Evolutionary conservation across 2,329 filamentous ascomycete genomes (phyloP).

Genomic region (Curvularia sp.): DNA sequence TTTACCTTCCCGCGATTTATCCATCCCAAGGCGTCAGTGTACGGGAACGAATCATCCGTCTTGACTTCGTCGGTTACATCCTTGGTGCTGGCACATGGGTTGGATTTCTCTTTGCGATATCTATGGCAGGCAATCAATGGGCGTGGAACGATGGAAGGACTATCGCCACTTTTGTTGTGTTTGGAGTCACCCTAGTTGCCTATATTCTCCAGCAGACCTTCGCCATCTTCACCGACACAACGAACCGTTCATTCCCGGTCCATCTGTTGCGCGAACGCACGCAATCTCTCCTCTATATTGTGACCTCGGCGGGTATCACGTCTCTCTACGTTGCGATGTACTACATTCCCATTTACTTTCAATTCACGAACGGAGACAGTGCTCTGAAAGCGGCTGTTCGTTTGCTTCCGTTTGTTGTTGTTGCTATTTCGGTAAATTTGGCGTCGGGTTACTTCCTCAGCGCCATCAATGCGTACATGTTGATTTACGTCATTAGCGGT

Average conservation of each 20-base stretch:
- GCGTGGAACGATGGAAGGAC: not conserved
- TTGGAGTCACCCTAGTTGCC: not conserved
- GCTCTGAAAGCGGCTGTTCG: no score
- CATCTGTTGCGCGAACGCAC: not conserved
- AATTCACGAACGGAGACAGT: no score
- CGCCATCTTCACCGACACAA: not conserved
- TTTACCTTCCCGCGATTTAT: slow-evolving; percentile 30
- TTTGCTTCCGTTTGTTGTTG: no score
- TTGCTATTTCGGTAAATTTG: no score
- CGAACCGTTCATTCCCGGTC: not conserved
- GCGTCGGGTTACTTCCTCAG: no score
- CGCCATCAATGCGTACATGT: no score
- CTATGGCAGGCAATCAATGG: not conserved
- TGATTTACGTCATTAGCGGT: no score
- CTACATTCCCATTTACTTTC: no score
- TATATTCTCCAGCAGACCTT: not conserved
- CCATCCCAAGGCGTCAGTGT: no score
- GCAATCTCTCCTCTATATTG: not conserved
- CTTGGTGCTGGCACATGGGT: not conserved
- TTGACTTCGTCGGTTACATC: not conserved
- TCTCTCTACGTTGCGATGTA: no score
- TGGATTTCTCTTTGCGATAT: not conserved
- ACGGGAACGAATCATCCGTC: no score
- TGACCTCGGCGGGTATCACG: no score
- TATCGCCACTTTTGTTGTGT: not conserved